Evolutionary conservation across 2,329 filamentous ascomycete species (phyloP), one percentile per base, ranked within the genome.

Genomic region (Alternaria arborescens): DNA sequence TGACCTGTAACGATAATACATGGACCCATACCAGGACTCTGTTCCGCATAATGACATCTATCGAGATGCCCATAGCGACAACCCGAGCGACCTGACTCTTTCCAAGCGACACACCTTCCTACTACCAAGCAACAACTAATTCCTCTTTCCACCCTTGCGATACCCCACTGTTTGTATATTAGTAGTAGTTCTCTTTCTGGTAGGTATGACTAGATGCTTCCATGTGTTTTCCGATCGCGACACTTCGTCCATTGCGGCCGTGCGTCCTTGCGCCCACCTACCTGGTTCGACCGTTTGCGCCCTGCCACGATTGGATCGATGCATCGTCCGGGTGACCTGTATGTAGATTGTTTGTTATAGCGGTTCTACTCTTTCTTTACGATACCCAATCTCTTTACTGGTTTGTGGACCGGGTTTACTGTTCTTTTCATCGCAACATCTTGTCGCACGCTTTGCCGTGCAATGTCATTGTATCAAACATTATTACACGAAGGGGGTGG

Each of bases 21-120:
- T 51, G 58, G 52, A 53, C 61, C 51, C 48, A 57, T 56, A 43
- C 48, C 28, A 46, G 38, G 34, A 14, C 42, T 42, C 26, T 46
- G 8, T 18, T 20, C 28, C 14, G 26, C 14, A 12, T 41, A 43
- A 46, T 48, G 55, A 65, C 64, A 67, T 60, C 60, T 60, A 50
- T 28, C 50, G 36, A 66, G 60, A 63, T 67, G 66, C 64, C 70
- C 65, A 70, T 64, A 64, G 70, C 68, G 56, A 69, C 68, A 61
- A 62, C 44, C 61, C 57, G 43, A 63, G 54, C 60, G 50, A 62
- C 43, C n/a, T 32, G 20, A 50, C 18, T 44, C 2, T 42, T 40
- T 59, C 62, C 63, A 65, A 52, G 60, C 60, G 30, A 57, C 54
- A 57, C 12, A 30, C 14, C 42, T 40, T 18, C n/a, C 26, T 24